These are phyloP conservation scores for Alternaria novae-zelandiae DNA, from an alignment of 2,329 filamentous ascomycete species.

Conservation along the genomic window DNA sequence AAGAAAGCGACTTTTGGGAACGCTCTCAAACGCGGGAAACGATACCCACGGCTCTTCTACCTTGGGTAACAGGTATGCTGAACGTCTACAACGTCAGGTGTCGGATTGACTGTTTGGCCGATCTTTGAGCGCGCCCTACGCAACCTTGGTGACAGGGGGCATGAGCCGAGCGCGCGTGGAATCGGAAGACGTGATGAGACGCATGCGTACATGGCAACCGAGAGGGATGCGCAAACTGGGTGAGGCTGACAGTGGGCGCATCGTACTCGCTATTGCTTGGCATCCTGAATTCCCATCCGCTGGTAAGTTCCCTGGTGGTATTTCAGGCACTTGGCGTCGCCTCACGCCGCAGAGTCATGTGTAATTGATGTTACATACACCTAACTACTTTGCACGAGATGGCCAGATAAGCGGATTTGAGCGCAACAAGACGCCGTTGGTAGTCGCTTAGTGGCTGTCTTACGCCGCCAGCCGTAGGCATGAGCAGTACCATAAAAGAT, in stretches of 20 bases:
- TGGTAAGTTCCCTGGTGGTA: not conserved
- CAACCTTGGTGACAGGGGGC: not conserved
- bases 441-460: not conserved
- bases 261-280: not conserved
- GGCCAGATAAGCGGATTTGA: not conserved
- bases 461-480: not conserved
- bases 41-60: not conserved
- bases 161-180: not conserved
- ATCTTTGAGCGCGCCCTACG: not conserved
- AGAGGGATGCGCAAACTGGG: not conserved
- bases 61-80: not conserved
- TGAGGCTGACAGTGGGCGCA: not conserved
- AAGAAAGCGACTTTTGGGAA: not conserved
- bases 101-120: not conserved
- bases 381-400: not conserved
- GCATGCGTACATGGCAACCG: not conserved
- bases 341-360: not conserved
- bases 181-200: not conserved
- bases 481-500: not conserved
- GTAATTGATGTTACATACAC: not conserved
- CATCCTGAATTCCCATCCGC: not conserved
- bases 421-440: not conserved
- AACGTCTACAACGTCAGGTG: not conserved
- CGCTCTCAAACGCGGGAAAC: not conserved
- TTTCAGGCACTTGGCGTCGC: not conserved